Conservation (phyloP, 345 rosid genomes). For the Salix brachista region DNA sequence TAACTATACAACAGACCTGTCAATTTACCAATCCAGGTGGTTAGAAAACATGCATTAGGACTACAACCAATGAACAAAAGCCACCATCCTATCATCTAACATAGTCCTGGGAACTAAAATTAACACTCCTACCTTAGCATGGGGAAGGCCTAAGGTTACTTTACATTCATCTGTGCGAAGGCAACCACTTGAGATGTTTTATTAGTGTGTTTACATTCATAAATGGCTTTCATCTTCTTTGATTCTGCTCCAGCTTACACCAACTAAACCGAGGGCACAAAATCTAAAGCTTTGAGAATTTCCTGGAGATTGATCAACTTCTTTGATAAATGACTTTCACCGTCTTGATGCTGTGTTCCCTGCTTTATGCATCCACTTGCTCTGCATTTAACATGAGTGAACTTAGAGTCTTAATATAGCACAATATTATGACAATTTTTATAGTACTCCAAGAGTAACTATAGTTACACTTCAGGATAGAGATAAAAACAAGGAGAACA, state of each 20-base stretch:
- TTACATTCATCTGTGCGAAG: slow-evolving; percentile 25
- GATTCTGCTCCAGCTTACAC: slow-evolving; percentile 8
- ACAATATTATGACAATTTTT: not conserved
- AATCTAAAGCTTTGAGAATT: slow-evolving; percentile 10
- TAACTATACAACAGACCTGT: slow-evolving; percentile 30
- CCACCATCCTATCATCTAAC: slow-evolving; percentile 11
- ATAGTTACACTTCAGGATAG: no score
- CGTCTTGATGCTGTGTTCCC: slow-evolving; percentile 45
- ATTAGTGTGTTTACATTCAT: slow-evolving; percentile 31
- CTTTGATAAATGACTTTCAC: slow-evolving; percentile 1
- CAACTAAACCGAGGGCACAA: slow-evolving; percentile 4
- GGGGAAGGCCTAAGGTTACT: slow-evolving; percentile 26
- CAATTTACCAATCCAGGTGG: slow-evolving; percentile 17
- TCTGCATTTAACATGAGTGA: slow-evolving; percentile 47
- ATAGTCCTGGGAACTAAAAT: slow-evolving; percentile 14
- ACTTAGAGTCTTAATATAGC: not conserved
- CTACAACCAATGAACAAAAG: slow-evolving; percentile 9
- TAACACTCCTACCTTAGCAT: slow-evolving; percentile 15
- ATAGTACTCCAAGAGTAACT: no score
- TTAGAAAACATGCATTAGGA: slow-evolving; percentile 21
- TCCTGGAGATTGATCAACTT: slow-evolving; percentile 12
- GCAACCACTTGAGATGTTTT: slow-evolving; percentile 18
- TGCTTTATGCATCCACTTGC: slow-evolving; percentile 63
- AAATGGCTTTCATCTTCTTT: slow-evolving; percentile 26
- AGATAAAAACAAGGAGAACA: no score